Evolutionary conservation across 306 rosid species (phyloP), one percentile per base, ranked within the genome.

Genomic region (Prinsepia uniflora): DNA sequence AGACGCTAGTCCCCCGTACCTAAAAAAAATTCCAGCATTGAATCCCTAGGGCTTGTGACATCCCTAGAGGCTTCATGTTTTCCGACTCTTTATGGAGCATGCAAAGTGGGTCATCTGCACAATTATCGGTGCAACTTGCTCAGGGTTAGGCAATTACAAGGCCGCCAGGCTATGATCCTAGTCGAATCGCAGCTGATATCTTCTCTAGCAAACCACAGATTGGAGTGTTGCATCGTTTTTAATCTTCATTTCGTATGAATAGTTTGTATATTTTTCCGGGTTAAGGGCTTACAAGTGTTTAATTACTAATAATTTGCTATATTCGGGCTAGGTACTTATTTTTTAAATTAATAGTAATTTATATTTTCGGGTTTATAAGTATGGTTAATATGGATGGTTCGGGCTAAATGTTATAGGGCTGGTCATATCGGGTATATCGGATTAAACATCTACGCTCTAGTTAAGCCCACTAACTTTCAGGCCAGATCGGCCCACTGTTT

Each of bases 171-270:
- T 82, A 84, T 72, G 96, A 90, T 13, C 86, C 95, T 3, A 68
- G 63, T 43, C 86, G 92, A 63, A 84, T 88, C 41, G 94, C 96
- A 0, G 24, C 81, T 10, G 70, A 87, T 17, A 18, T 86, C 20
- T 90, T 90, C 66, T 20, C 75, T 11, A 58, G 57, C 15, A 80
- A 47, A 61, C 76, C 36, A 41, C 52, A 80, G 90, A 83, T 62
- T 90, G 96, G 96, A 88, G 91, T 69, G 59, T 71, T 7, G 79
- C 88, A 40, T 88, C 96, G 44, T 90, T 7, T 88, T 88, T 56
- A 90, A 94, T 68, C 12, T 90, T 39, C 92, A 86, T 40, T 55
- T 80, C 0, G 96, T n/a, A n/a, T n/a, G n/a, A n/a, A n/a, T n/a
- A n/a, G n/a, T n/a, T n/a, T n/a, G n/a, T n/a, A n/a, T n/a, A n/a